A percentile compares a stretch with the other conserved stretches of the same genome.
Conservation (phyloP, 1,139 yeast species). For the Pichia sp. region DNA sequence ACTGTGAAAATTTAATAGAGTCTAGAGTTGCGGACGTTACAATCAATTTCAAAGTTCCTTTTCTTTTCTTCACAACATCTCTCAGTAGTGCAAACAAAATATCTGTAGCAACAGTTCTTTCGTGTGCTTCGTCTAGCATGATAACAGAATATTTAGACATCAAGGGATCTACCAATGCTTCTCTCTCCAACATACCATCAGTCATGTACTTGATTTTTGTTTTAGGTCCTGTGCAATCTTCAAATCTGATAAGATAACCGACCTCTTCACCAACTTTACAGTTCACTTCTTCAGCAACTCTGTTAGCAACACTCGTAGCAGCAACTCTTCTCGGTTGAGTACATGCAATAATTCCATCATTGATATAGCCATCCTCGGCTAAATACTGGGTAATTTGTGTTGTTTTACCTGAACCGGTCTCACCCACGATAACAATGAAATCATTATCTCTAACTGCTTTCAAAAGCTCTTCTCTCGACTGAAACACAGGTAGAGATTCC, state of each 20-base stretch:
- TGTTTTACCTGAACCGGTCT: constrained; percentile 73
- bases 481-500: constrained; percentile 67
- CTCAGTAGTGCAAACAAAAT: constrained; percentile 81
- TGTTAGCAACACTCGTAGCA: constrained; percentile 62
- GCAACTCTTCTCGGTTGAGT: constrained; percentile 77
- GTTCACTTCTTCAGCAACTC: constrained; percentile 65
- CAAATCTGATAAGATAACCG: constrained; percentile 82
- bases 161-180: constrained; percentile 94
- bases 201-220: constrained; percentile 95
- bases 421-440: constrained; percentile 87
- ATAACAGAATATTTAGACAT: constrained; percentile 80
- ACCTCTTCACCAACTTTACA: constrained; percentile 57
- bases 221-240: constrained; percentile 72
- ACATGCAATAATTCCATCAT: constrained; percentile 71
- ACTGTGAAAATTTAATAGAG: constrained; percentile 73
- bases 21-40: constrained; percentile 93
- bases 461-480: constrained; percentile 56
- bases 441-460: constrained; percentile 60
- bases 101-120: constrained; percentile 91
- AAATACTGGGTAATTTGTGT: constrained; percentile 65
- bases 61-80: constrained; percentile 54
- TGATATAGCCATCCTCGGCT: constrained; percentile 86
- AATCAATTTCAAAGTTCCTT: constrained; percentile 75
- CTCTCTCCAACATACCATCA: constrained; percentile 96
- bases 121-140: constrained; percentile 97